Base-by-base conservation (phyloP, 2,329 filamentous ascomycete species). In the Niveomyces coronatus region DNA sequence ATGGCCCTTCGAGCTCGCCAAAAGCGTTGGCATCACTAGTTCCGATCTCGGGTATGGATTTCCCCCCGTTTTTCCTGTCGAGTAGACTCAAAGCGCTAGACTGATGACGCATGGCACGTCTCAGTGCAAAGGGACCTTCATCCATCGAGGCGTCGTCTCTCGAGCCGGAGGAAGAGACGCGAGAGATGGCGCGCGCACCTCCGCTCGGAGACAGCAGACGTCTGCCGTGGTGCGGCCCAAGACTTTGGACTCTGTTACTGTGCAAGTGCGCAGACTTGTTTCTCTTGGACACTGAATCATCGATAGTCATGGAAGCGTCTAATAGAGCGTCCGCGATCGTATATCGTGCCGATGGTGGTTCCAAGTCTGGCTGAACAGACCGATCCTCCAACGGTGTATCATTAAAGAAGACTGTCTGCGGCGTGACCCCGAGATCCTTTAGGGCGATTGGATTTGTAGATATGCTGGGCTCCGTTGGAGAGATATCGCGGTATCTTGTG, bases 381-480 rank as follows among this genome's bases (percentile, higher is more conserved):
- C 59, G 45, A 13, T 62, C 58, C 16, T 65, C 67, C 9, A 76
- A 61, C 8, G 75, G 70, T 27, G 76, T 74, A 39, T 88, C 86
- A 47, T 95, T 87, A 51, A 96, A 96, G 53, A 96, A 82, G 2
- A 98, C 81, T 0, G 85, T 96, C 53, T 94, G 85, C 3, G 85
- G 82, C 2, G 79, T 83, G 22, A 95, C 77, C 10, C 79, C 78
- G 36, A 94, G 64, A 28, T 78, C 79, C 45, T 83, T 82, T 17
- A 96, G 62, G 1, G 79, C 71, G 6, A 96, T 71, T 10, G 94
- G 44, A 1, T 55, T 57, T 2, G 47, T 51, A 8, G 49, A 44
- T 24, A 50, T 54, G 13, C 50, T 57, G 47, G 56, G 39, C 44
- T 65, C 53, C 45, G 53, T 51, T 4, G 52, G 50, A 2, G 53